Evolutionary conservation across 345 rosid species (phyloP).

Genomic region (Microcos paniculata): DNA sequence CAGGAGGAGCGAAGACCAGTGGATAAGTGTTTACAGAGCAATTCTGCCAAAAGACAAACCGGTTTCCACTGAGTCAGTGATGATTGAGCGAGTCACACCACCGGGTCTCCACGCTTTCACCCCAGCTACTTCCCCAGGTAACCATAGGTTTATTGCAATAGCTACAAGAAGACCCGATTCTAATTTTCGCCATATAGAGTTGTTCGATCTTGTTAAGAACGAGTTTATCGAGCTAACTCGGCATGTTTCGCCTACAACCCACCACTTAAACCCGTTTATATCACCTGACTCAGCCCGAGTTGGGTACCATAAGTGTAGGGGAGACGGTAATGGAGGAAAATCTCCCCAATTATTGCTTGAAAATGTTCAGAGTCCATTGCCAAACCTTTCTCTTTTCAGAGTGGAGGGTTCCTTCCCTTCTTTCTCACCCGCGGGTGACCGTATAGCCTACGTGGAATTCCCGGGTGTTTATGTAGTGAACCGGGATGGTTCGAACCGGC

Average conservation of each 20-base stretch:
- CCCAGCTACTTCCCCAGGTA: constrained; percentile 87
- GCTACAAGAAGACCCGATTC: constrained; percentile 68
- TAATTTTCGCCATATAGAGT: constrained; percentile 75
- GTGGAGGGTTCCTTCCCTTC: constrained; percentile 88
- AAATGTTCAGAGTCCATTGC: constrained; percentile 50
- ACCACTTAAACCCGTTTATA: constrained; percentile 83
- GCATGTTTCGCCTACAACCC: constrained; percentile 58
- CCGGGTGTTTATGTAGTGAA: constrained; percentile 87
- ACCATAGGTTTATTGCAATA: constrained; percentile 67
- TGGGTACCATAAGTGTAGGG: constrained; percentile 88
- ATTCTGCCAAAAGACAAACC: constrained; percentile 34
- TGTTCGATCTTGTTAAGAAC: constrained; percentile 49
- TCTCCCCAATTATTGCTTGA: constrained; percentile 58
- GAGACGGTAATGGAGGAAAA: constrained; percentile 35
- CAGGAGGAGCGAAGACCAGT: constrained; percentile 58
- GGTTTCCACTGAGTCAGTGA: constrained; percentile 43
- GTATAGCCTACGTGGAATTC: constrained; percentile 64
- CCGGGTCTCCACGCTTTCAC: constrained; percentile 85
- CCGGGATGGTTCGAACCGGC: constrained; percentile 67
- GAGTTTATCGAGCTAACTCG: constrained; percentile 71
- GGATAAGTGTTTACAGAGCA: constrained; percentile 80
- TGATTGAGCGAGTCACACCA: constrained; percentile 65
- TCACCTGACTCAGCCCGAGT: constrained; percentile 71
- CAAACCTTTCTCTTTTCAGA: constrained; percentile 66
- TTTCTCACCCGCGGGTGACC: constrained; percentile 71